Evolutionary conservation across 495 filamentous ascomycete genomes (phyloP).

Genomic region (Entonaema liquescens): DNA sequence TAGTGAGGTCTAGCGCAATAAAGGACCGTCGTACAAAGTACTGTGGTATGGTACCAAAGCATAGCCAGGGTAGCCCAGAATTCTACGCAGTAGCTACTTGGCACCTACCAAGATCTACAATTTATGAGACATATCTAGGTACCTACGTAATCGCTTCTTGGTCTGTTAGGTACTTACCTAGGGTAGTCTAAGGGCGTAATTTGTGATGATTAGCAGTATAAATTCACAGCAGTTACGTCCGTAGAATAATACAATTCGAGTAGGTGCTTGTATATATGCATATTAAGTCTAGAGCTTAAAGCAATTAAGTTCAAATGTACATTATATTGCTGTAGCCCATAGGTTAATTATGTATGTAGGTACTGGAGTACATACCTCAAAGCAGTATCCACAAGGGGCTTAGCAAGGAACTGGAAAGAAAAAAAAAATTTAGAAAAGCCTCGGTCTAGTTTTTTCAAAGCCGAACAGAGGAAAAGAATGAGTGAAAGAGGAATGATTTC

Average conservation of each 20-base stretch:
- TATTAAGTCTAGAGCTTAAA: neutral
- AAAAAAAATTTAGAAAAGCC: neutral
- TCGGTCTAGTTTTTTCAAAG: neutral
- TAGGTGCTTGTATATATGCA: neutral
- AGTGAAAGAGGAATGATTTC: neutral
- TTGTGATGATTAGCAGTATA: neutral
- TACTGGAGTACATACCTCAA: neutral
- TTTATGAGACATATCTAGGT: constrained; percentile 22
- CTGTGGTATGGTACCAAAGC: constrained; percentile 2
- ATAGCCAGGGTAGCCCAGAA: constrained; percentile 6
- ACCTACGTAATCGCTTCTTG: constrained; percentile 9
- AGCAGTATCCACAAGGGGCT: neutral
- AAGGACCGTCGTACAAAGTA: constrained; percentile 11
- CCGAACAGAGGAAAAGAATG: neutral
- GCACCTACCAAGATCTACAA: constrained; percentile 29
- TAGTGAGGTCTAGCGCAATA: constrained; percentile 33
- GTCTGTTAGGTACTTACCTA: constrained; percentile 12
- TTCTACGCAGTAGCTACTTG: constrained; percentile 16
- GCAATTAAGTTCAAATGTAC: neutral
- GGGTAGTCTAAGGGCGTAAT: constrained; percentile 10
- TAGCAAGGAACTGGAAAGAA: neutral
- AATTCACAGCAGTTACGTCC: neutral
- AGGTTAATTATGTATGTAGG: neutral
- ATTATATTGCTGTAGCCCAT: neutral
- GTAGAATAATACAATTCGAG: neutral